A percentile compares a stretch with the other conserved stretches of the same genome.
phyloP scores from a whole-genome alignment of 2,329 filamentous ascomycete genomes.

The Cladosporium sp. region DNA sequence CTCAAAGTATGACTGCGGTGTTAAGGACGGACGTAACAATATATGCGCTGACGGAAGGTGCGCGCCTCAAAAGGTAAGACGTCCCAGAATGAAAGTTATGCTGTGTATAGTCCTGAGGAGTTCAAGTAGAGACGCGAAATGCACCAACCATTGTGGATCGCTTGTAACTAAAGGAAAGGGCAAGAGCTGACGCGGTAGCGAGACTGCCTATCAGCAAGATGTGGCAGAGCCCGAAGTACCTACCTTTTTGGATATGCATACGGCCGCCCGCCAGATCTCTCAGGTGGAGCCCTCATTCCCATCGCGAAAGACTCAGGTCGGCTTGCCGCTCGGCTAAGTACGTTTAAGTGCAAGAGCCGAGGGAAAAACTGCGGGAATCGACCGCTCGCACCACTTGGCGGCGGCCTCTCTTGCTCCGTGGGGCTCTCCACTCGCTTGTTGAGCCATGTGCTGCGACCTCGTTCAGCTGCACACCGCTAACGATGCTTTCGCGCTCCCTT shows the following conservation, averaged over 20 bases:
- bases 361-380: background rate
- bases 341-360: background rate
- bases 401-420: background rate
- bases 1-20: background rate
- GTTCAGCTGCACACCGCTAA: too few species aligned
- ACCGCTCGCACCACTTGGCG: background rate
- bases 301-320: background rate
- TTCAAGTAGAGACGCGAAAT: background rate
- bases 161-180: background rate
- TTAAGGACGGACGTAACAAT: background rate
- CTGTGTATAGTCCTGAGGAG: background rate
- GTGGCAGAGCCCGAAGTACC: background rate
- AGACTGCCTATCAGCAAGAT: background rate
- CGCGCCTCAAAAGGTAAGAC: background rate
- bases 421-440: too few species aligned
- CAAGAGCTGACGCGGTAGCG: background rate
- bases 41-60: background rate
- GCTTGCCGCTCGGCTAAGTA: constrained; percentile 2
- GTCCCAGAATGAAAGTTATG: background rate
- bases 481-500: background rate
- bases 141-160: background rate
- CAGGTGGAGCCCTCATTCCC: constrained; percentile 3
- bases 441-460: too few species aligned
- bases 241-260: constrained; percentile 1
- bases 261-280: background rate